phyloP scores from a whole-genome alignment of 1,284 basidiomycete species.

The Malassezia psittaci region DNA sequence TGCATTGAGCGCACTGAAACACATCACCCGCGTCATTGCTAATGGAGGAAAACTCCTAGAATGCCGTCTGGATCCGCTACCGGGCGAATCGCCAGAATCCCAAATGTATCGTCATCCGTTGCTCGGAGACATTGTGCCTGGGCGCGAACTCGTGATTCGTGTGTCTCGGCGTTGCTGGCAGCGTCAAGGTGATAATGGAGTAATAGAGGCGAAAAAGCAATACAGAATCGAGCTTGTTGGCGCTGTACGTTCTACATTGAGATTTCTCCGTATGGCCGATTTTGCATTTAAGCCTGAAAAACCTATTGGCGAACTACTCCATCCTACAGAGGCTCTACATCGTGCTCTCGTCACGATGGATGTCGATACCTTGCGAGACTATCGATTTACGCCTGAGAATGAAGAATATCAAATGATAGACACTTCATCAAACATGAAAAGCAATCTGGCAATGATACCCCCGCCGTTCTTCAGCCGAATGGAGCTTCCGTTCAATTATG shows the following conservation, averaged over 20 bases:
- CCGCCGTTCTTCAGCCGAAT: conserved; percentile 36
- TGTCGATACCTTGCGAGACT: conserved; percentile 22
- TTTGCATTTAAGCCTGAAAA: conserved; percentile 33
- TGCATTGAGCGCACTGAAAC: conserved; percentile 21
- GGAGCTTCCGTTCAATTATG: conserved; percentile 32
- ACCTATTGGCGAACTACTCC: neutral
- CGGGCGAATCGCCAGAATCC: neutral
- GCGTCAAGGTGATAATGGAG: neutral
- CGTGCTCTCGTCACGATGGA: conserved; percentile 30
- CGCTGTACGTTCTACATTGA: conserved; percentile 64
- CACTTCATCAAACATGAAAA: neutral
- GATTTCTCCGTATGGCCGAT: conserved; percentile 58
- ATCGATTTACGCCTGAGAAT: conserved; percentile 19
- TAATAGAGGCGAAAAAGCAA: conserved; percentile 20
- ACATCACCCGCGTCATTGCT: conserved; percentile 22
- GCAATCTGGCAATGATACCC: conserved; percentile 33
- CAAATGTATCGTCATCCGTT: conserved; percentile 13
- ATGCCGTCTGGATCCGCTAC: conserved; percentile 23
- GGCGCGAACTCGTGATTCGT: conserved; percentile 2
- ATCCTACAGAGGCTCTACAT: conserved; percentile 26
- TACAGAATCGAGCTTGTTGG: conserved; percentile 71
- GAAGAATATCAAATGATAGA: conserved; percentile 22
- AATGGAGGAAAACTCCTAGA: conserved; percentile 23
- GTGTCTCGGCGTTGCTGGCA: neutral
- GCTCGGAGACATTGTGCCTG: conserved; percentile 8